Base-by-base conservation (phyloP, 2,329 filamentous ascomycete genomes). In the Sphaerulina vaccinii region DNA sequence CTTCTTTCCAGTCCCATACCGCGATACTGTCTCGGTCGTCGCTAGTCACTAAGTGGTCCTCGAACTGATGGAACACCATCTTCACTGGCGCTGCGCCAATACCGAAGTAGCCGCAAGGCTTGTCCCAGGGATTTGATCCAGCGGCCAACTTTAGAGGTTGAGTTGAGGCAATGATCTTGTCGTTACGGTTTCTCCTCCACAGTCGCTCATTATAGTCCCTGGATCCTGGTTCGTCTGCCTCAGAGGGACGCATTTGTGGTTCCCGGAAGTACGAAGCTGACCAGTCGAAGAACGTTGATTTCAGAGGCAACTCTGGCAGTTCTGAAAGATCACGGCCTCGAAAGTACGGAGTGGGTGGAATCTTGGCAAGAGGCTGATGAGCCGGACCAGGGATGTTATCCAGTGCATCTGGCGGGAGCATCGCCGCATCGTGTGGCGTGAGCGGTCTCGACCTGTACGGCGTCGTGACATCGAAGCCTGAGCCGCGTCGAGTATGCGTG, bases 21-120 rank as follows among this genome's bases (percentile, higher is more conserved):
- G 73, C 82, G 52, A 97, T 84, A 3, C 86, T 95, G 70, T 99
- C 95, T 49, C 87, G 84, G 63, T 96, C 91, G 70, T 99, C 93
- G 10, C 90, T 89, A 10, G 96, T 90, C 1, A 93, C 89, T 16
- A 99, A 80, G 67, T 97, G 91, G 65, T 96, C 88, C 68, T 99
- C 93, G 63, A 96, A 99, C 68, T 99, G 93, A 72, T 99, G 93
- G 70, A 97, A 96, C 4, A 88, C 87, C 85, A 99, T 88, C 73
- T 91, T 95, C 57, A 86, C 83, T 0, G 93, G 92, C 68, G 96
- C 93, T 24, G 86, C 87, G 23, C 86, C 84, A 61, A 96, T 97
- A 66, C 92, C 91, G 67, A 96, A 84, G 56, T 95, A 86, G 15
- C 87, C 86, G 41, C 86, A 79, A 37, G 88, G 85, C 55, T 87